Base-by-base conservation (phyloP, 208 protist species). In the Leishmania mexicana region DNA sequence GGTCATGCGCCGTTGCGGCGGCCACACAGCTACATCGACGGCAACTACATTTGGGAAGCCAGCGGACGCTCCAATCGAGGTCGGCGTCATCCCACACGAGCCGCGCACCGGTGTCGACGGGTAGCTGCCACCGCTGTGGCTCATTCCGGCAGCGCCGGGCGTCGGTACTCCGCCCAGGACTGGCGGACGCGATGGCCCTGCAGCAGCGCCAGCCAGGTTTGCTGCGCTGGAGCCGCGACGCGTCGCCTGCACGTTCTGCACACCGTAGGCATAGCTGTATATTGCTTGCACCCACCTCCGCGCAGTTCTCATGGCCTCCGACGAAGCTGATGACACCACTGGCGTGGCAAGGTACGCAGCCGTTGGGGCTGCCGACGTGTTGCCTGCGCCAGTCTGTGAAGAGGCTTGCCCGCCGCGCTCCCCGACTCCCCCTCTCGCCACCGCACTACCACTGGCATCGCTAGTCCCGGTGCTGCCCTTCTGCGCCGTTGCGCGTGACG, bases 261-360 rank as follows among this genome's bases (percentile, higher is more conserved):
- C 80, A 11, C 86, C 86, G 80, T 92, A 88, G 42, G 92, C 90
- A 78, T 93, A 94, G 60, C 85, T 87, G 81, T 90, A 92, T n/a
- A 95, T 62, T 51, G 79, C 84, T 67, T 84, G 81, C 80, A 95
- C 84, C 83, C 74, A 90, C 24, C 83, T 83, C 13, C 80, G 84
- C 3, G 92, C 89, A 0, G 88, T 83, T 35, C 79, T 78, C 40
- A 93, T 83, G 6, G 87, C 84, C 11, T 83, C 84, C 75, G 85
- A 91, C 38, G 74, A 70, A 15, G 75, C 60, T 40, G 72, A 76
- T 10, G 72, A 76, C 24, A 54, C 92, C 2, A 94, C 91, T 17
- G 87, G 91, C 19, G 78, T 86, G 19, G 83, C 80, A 17, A 94
- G 68, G 79, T 94, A 94, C 35, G 81, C 35, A 7, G 80, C 74